Conservation (phyloP, 2,329 filamentous ascomycete species). For the Tolypocladium amazonense region DNA sequence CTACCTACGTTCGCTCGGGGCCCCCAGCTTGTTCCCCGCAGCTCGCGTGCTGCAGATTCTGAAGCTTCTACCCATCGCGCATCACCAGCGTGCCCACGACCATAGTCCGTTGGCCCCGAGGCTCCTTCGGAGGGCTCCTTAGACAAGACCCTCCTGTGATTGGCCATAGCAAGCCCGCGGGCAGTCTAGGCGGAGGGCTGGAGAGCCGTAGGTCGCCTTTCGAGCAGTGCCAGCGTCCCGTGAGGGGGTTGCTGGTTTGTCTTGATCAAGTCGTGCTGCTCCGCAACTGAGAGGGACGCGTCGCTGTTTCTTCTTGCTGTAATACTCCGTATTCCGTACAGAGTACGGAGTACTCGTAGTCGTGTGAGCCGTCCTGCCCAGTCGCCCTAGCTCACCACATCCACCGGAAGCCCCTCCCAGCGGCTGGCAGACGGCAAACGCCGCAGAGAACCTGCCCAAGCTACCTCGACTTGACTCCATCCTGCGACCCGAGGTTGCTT, state of each 20-base stretch:
- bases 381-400: neutral
- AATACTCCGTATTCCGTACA: too few species aligned
- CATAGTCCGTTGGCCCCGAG: neutral
- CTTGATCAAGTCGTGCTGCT: neutral
- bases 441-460: neutral
- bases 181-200: neutral
- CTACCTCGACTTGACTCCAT: neutral
- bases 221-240: neutral
- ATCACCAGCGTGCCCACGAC: neutral
- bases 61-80: neutral
- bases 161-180: neutral
- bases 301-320: neutral
- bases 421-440: neutral
- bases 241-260: neutral
- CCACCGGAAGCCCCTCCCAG: neutral
- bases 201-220: neutral
- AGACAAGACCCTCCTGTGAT: neutral
- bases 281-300: too few species aligned
- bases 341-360: too few species aligned
- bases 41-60: slow-evolving; percentile 8
- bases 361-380: neutral
- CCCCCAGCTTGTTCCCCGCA: slow-evolving; percentile 9
- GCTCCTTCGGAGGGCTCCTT: neutral
- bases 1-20: neutral
- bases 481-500: neutral